Evolutionary conservation across 2,329 filamentous ascomycete species (phyloP), one percentile per base, ranked within the genome.

Genomic region (Colletotrichum horii): DNA sequence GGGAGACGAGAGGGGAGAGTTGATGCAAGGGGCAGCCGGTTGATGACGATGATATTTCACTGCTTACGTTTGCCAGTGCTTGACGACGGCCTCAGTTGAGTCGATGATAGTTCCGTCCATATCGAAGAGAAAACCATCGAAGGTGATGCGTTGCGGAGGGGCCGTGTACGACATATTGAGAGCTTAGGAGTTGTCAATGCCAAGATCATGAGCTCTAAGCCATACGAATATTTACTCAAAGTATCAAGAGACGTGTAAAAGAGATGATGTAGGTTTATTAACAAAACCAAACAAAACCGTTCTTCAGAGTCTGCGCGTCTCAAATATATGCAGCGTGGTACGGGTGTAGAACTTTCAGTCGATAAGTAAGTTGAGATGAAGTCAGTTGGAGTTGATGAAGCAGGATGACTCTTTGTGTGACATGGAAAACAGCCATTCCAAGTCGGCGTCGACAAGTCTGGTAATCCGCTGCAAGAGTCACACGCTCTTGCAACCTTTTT

Each of bases 21-120:
- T 28, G 43, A 19, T n/a, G 66, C 58, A 68, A 74, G 73, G 52
- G 22, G 62, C 11, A 61, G 58, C 34, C 16, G 66, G 43, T 43
- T 61, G 62, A 43, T 4, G 36, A 34, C 43, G 55, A 55, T 56
- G 65, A 48, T 32, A 24, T 30, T 22, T 67, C 68, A 55, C 11
- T 43, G 82, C 89, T 84, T 84, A 93, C 93, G 88, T 88, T 72
- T 93, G 87, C 95, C 95, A 97, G 83, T 96, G 93, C 85, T 95
- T 95, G 68, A 92, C 89, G 55, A 97, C 93, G 11, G 95, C 95
- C 24, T 89, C 87, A 3, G 94, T 96, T 19, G 93, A 95, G 83
- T 96, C 94, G 80, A 96, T 95, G 78, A 96, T 94, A 22, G 94
- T 96, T 52, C 94, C 94, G 82, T 96, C 94, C 93, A 95, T 94